phyloP scores from a whole-genome alignment of 192 early-diverging fungal genomes.

The Chytriomyces hyalinus region DNA sequence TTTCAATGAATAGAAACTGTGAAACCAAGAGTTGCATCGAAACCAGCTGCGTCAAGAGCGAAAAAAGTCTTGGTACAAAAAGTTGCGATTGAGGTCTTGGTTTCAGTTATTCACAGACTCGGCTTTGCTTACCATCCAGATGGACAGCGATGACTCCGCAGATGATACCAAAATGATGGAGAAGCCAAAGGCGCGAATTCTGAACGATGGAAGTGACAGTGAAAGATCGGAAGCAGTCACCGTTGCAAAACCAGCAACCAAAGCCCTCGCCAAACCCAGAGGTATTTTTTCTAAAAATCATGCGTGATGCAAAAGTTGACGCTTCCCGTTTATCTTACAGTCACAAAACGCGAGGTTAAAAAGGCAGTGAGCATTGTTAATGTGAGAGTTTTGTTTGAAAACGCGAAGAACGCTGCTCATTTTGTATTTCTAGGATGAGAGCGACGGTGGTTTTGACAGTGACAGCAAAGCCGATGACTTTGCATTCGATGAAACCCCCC shows the following conservation, averaged over 20 bases:
- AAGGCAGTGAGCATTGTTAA: not conserved
- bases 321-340: not conserved
- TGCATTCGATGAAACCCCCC: slow-evolving; percentile 24
- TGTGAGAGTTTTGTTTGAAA: not conserved
- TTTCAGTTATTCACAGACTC: too few species aligned
- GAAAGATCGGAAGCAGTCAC: not conserved
- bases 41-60: too few species aligned
- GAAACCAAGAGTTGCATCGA: too few species aligned
- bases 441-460: not conserved
- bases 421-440: slow-evolving; percentile 14
- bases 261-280: not conserved
- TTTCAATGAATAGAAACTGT: too few species aligned
- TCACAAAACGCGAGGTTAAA: not conserved
- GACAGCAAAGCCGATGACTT: slow-evolving; percentile 3
- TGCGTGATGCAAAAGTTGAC: not conserved
- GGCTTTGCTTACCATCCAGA: too few species aligned
- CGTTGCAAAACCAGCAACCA: not conserved
- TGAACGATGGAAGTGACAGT: not conserved
- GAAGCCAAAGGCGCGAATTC: too few species aligned
- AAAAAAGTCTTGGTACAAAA: too few species aligned
- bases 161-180: too few species aligned
- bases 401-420: not conserved
- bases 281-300: not conserved
- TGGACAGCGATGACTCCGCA: too few species aligned
- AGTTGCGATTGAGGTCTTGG: too few species aligned